Evolutionary conservation across 306 rosid species (phyloP), one percentile per base, ranked within the genome.

Genomic region (Prunus davidiana): DNA sequence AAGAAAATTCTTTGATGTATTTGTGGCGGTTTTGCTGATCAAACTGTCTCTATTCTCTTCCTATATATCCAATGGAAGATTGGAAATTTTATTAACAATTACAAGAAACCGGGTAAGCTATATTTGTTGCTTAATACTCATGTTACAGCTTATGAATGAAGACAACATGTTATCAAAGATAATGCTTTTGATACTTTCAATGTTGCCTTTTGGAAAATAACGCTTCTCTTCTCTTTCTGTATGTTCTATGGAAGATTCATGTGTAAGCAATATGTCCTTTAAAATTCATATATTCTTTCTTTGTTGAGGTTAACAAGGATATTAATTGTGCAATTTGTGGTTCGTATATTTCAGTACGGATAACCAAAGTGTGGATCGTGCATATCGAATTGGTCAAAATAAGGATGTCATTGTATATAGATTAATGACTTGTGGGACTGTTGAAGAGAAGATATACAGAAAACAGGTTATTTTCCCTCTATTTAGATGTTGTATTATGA

Each of bases 291-390:
- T 38, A 15, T 50, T 69, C 62, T 76, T 25, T 56, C 63, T 56
- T 18, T n/a, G 1, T 41, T 56, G 13, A 15, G 69, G 76, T 67
- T 27, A 38, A 41, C 11, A 22, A 73, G 60, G 38, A 51, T 57
- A 61, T 19, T 46, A 79, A 51, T 71, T 13, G 3, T 52, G 14
- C 24, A 52, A 69, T 51, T 47, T 47, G 65, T 68, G 74, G 69
- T 65, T 82, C 76, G 63, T 30, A 45, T 64, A 54, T 71, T 81
- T 79, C 90, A 95, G 97, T 86, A 95, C 87, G 73, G 97, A 95
- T 87, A 92, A 84, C 76, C 97, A 95, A 82, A 95, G 98, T 71
- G 98, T 95, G 71, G 98, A 95, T 80, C 97, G 97, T 43, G 98
- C 98, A 52, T 95, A 95, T 82, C 91, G 98, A 56, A 95, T 95